Percentiles rank a stretch among this genome's conserved stretches.
Evolutionary conservation across 208 protist species (phyloP).

Genomic region (Acanthamoeba castellanii): DNA sequence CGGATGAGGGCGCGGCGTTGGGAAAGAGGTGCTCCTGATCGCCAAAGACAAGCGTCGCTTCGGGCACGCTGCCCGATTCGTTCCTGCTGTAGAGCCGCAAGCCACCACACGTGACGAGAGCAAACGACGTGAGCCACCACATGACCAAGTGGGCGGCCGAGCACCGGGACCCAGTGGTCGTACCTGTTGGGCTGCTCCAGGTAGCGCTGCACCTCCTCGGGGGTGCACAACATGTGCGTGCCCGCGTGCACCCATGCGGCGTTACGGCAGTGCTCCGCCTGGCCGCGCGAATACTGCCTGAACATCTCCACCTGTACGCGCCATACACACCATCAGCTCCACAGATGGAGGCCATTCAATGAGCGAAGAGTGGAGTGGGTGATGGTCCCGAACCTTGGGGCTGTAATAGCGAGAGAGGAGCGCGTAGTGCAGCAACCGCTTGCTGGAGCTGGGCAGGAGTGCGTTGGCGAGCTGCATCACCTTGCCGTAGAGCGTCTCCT

Average conservation of each 20-base stretch:
- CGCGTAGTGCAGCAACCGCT: not conserved
- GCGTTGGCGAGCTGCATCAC: not conserved
- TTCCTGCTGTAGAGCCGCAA: not conserved
- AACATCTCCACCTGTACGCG: constrained; percentile 44
- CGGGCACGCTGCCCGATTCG: not conserved
- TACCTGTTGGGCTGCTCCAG: not conserved
- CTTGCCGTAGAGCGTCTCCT: constrained; percentile 3
- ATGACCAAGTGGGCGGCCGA: no score
- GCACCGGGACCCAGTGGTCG: no score
- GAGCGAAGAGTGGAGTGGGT: not conserved
- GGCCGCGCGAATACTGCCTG: not conserved
- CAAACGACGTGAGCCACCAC: no score
- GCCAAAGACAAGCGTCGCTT: not conserved
- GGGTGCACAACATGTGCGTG: not conserved
- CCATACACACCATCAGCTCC: not conserved
- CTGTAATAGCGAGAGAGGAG: constrained; percentile 40
- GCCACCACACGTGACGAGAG: not conserved
- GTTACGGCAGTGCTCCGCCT: not conserved
- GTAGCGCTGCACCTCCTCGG: not conserved
- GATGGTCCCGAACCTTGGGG: not conserved
- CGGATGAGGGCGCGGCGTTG: not conserved
- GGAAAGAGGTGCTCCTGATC: constrained; percentile 64
- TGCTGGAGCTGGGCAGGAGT: not conserved
- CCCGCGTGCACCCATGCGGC: constrained; percentile 18
- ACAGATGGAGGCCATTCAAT: not conserved